Evolutionary conservation across 768 basidiomycete genomes (phyloP).

Genomic region (Lactarius sp.): DNA sequence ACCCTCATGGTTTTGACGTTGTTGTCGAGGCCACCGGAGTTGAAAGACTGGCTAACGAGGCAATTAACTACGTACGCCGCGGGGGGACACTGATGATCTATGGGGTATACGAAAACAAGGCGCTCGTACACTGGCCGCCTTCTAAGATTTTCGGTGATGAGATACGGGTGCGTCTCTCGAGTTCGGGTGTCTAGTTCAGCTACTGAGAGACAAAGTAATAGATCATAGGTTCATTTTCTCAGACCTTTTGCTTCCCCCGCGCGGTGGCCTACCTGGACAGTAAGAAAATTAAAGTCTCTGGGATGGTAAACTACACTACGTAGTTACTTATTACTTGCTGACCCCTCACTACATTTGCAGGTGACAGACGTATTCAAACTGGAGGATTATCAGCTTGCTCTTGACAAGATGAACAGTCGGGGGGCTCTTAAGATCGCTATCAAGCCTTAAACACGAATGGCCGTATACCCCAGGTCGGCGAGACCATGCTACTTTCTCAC

Average conservation of each 20-base stretch:
- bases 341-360: conserved; percentile 28
- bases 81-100: conserved; percentile 86
- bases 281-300: conserved; percentile 75
- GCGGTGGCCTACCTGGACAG: conserved; percentile 86
- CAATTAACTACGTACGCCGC: conserved; percentile 84
- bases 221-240: conserved; percentile 91
- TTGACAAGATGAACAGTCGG: conserved; percentile 61
- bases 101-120: conserved; percentile 86
- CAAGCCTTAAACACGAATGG: conserved; percentile 35
- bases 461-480: background rate
- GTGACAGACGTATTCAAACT: conserved; percentile 55
- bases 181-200: background rate
- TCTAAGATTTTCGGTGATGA: conserved; percentile 75
- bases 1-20: conserved; percentile 89
- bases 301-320: conserved; percentile 50
- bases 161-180: conserved; percentile 41
- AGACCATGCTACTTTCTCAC: background rate
- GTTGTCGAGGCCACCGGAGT: conserved; percentile 80
- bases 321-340: background rate
- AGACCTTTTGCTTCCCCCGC: conserved; percentile 85
- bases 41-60: conserved; percentile 79
- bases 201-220: conserved; percentile 28
- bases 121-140: conserved; percentile 81
- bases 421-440: conserved; percentile 50
- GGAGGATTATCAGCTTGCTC: conserved; percentile 56